Base-by-base conservation (phyloP, 2,329 filamentous ascomycete genomes). In the Fusarium dimerum region DNA sequence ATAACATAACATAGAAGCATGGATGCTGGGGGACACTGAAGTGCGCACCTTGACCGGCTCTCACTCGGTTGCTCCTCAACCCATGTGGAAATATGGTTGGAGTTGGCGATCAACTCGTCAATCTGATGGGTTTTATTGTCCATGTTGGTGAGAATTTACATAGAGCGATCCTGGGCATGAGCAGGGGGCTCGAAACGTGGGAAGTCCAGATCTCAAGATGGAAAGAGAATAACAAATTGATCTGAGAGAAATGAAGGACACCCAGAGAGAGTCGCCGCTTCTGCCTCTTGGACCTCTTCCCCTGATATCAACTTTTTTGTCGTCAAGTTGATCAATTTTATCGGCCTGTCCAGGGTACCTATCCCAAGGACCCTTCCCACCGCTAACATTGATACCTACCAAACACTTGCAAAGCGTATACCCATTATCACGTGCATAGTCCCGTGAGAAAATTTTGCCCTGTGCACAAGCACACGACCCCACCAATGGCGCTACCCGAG, bases 41-140 rank as follows among this genome's bases (percentile, higher is more conserved):
- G 52, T 56, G 62, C 72, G 65, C 65, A 78, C 76, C 65, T 67
- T 61, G 58, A 43, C 56, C 76, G 74, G 11, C 53, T 57, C 44
- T 67, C 58, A 50, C 48, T 56, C 30, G 69, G 62, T 45, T 76
- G 71, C n/a, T 61, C 65, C 55, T 78, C 76, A 43, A 78, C 67
- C 76, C 76, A 78, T 68, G 71, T 68, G 51, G 70, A 61, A 38
- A 73, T 55, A 53, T 71, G 68, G 48, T 61, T 66, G 32, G 72
- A 71, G 54, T 70, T 73, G 63, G 66, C 66, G 59, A 73, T 62
- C 56, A 71, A 60, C 50, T 68, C 66, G 51, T 65, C 59, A 60
- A 63, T 60, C 51, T 69, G 62, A 34, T 64, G 60, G 48, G 63
- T 50, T 42, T 53, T 59, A 52, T 64, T 61, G 20, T 56, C 55